Evolutionary conservation across 441 rosid species (phyloP).

Genomic region (Melastoma candidum): DNA sequence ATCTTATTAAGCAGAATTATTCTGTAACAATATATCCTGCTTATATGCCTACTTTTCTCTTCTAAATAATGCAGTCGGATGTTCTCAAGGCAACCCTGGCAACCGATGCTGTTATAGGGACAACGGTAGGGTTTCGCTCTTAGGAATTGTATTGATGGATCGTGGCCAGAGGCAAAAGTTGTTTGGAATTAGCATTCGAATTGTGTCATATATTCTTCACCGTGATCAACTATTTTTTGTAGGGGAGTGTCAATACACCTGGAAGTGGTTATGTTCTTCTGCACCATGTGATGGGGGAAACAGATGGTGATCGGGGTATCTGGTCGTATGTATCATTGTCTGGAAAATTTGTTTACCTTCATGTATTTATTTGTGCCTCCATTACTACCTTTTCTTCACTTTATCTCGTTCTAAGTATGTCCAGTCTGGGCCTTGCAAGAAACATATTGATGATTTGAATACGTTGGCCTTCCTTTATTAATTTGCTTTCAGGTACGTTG

Average conservation of each 20-base stretch:
- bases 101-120: constrained; percentile 84
- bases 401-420: too few relatives aligned
- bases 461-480: not conserved
- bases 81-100: constrained; percentile 87
- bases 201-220: not conserved
- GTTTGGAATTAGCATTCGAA: too few relatives aligned
- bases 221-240: constrained; percentile 13
- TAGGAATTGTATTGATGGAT: not conserved
- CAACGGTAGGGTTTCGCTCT: constrained; percentile 35
- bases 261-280: constrained; percentile 96
- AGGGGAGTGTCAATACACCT: constrained; percentile 63
- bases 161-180: too few relatives aligned
- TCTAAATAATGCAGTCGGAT: constrained; percentile 37
- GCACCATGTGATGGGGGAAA: constrained; percentile 98
- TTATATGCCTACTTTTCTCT: not conserved
- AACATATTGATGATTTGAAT: too few relatives aligned
- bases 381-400: too few relatives aligned
- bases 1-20: too few relatives aligned
- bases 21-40: not conserved
- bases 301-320: constrained; percentile 71
- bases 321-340: constrained; percentile 73
- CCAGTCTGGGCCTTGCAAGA: too few relatives aligned
- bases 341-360: not conserved
- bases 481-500: constrained; percentile 41
- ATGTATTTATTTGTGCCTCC: too few relatives aligned